These are phyloP conservation scores for Lipomyces orientalis DNA, from an alignment of 805 yeast species.

Conservation along the genomic window DNA sequence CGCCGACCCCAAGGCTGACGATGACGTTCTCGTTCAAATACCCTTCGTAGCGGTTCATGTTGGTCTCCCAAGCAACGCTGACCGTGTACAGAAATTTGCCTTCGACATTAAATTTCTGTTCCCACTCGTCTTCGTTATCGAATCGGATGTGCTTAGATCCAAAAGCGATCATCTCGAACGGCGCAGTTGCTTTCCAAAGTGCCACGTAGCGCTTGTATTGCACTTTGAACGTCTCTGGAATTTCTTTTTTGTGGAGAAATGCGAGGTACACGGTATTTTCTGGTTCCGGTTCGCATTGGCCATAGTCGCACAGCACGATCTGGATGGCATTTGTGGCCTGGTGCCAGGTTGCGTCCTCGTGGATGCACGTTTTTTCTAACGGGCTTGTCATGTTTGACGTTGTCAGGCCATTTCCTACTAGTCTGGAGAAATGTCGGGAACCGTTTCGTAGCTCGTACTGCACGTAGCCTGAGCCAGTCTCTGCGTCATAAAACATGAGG, in stretches of 20 bases:
- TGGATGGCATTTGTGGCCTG: slow-evolving; percentile 37
- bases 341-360: slow-evolving; percentile 33
- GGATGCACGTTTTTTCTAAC: slow-evolving; percentile 26
- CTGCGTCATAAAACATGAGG: slow-evolving; percentile 29
- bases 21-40: slow-evolving; percentile 33
- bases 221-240: slow-evolving; percentile 25
- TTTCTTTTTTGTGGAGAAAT: slow-evolving; percentile 29
- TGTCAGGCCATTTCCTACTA: slow-evolving; percentile 36
- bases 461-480: slow-evolving; percentile 24
- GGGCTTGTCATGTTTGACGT: slow-evolving; percentile 33
- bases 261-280: slow-evolving; percentile 33
- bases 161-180: slow-evolving; percentile 32
- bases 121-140: slow-evolving; percentile 36
- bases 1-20: slow-evolving; percentile 34
- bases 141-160: slow-evolving; percentile 22
- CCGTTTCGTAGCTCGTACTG: slow-evolving; percentile 32
- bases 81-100: slow-evolving; percentile 36
- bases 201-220: slow-evolving; percentile 31
- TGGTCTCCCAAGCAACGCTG: slow-evolving; percentile 33
- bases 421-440: slow-evolving; percentile 30
- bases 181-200: slow-evolving; percentile 30
- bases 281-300: slow-evolving; percentile 31
- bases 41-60: slow-evolving; percentile 34
- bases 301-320: slow-evolving; percentile 34
- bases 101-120: slow-evolving; percentile 32